phyloP scores from a whole-genome alignment of 2,329 filamentous ascomycete genomes.

The Hymenoscyphus occultus region DNA sequence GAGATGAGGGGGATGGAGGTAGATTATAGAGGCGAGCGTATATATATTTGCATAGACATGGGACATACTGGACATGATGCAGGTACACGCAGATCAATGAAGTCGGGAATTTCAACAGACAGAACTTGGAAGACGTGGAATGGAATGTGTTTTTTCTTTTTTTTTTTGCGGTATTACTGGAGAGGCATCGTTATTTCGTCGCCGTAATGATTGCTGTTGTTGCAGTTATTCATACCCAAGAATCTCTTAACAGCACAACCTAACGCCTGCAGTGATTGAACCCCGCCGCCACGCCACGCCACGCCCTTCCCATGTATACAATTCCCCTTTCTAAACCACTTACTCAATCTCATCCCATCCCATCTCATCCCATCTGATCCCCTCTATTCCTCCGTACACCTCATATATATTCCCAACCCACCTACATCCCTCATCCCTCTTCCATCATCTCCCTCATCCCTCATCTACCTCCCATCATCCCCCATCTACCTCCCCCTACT shows the following conservation, averaged over 20 bases:
- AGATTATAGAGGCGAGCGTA: conserved; percentile 5
- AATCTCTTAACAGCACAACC: no score
- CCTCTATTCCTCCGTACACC: no score
- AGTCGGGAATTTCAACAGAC: neutral
- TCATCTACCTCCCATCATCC: no score
- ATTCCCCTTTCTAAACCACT: no score
- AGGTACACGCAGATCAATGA: neutral
- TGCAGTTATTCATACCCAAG: neutral
- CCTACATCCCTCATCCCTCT: no score
- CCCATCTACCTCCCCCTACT: no score
- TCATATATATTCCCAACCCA: no score
- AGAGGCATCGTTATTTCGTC: neutral
- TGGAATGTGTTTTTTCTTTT: neutral
- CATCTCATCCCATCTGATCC: no score
- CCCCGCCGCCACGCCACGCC: no score
- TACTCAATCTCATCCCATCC: no score
- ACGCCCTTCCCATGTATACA: neutral
- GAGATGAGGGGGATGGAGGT: neutral
- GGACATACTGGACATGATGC: neutral
- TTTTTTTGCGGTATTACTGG: no score
- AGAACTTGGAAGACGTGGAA: neutral
- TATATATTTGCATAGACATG: conserved; percentile 9
- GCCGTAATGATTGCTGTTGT: neutral
- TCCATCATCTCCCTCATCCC: no score
- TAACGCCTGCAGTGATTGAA: neutral